Evolutionary conservation across 2,329 filamentous ascomycete species (phyloP), one percentile per base, ranked within the genome.

Genomic region (Paracorniculantispora psalliotae): DNA sequence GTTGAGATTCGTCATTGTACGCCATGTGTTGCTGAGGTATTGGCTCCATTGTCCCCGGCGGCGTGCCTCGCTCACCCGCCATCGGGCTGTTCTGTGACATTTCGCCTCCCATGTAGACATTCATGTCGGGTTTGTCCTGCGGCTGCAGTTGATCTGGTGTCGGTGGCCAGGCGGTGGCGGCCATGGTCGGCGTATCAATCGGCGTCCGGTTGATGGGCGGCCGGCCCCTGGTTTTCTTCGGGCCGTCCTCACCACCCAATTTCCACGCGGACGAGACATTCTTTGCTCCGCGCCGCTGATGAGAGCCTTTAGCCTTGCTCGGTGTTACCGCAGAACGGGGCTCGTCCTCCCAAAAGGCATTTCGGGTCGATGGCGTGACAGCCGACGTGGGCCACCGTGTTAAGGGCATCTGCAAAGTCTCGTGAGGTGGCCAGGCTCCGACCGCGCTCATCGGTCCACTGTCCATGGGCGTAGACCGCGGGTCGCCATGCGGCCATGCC

Each of bases 181-280:
- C 87, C 4, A 85, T 86, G 64, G 86, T 90, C 0, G 88, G 85
- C 0, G 85, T 85, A 63, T 90, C 85, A 15, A 83, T 79, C 0
- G 81, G 79, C 61, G 66, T 70, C 61, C 65, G 76, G 65, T 88
- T 90, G 59, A 86, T 89, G 0, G 91, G 90, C 44, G 92, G 92
- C 61, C 92, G 80, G 7, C 92, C 92, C 63, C 92, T 80, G 15
- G 89, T 80, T 70, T 92, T 96, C 2, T 88, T 87, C 3, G 80
- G 83, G 1, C 83, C 76, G 13, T 85, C 79, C 41, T 80, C 78
- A 17, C 83, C 83, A 60, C 81, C 84, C 63, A 85, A 85, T 58
- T 88, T 85, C 92, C 92, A 97, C 1, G 92, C 92, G 10, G 92
- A 96, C 1, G 92, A 96, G 0, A 96, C 91, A 7, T 90, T 91